phyloP scores from a whole-genome alignment of 345 rosid genomes.

The Eucalyptus curtisii region DNA sequence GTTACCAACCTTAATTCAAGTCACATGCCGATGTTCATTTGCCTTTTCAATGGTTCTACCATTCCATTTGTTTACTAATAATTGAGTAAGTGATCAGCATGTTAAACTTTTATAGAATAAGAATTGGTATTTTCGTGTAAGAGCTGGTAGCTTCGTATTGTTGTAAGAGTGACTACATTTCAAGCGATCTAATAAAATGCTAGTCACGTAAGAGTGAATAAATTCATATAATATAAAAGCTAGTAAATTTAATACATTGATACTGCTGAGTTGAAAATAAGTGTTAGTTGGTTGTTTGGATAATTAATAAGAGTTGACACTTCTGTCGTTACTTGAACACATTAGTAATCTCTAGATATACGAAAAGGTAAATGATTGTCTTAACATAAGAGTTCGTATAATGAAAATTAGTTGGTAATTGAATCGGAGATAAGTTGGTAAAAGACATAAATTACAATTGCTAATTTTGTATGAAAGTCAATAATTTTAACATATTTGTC shows the following conservation, averaged over 20 bases:
- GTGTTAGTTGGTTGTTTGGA: neutral
- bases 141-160: neutral
- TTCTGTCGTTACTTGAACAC: neutral
- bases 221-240: neutral
- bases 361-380: neutral
- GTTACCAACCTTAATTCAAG: neutral
- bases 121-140: neutral
- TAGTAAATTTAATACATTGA: neutral
- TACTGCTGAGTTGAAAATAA: neutral
- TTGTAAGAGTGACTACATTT: neutral
- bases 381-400: neutral
- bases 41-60: neutral
- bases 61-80: neutral
- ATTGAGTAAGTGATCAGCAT: neutral
- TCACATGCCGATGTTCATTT: too few species aligned
- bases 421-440: neutral
- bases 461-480: neutral
- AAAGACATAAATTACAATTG: neutral
- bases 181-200: neutral
- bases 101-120: neutral
- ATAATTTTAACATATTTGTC: neutral
- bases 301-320: neutral
- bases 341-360: neutral
- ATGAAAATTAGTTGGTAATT: neutral
- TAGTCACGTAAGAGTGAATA: neutral